phyloP scores from a whole-genome alignment of 805 yeast species.

The Jamesozyma spencerorum region DNA sequence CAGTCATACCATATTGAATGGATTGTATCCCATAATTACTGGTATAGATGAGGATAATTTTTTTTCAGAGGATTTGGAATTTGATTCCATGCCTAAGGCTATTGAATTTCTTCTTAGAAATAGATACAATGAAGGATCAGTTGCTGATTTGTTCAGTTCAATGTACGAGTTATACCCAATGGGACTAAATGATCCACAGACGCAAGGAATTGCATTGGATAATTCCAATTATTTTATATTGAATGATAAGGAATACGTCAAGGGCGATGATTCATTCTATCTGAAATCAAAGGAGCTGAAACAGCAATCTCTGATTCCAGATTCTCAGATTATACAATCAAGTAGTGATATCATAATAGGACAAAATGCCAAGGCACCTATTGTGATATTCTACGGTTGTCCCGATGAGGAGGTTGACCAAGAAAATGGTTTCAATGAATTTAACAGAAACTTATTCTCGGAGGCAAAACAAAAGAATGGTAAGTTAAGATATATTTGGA shows the following conservation, averaged over 20 bases:
- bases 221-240: conserved; percentile 16
- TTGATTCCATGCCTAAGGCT: conserved; percentile 3
- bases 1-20: conserved; percentile 4
- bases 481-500: conserved; percentile 64
- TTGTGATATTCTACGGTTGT: conserved; percentile 61
- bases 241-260: conserved; percentile 39
- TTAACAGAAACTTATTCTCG: conserved; percentile 49
- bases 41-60: neutral
- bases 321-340: conserved; percentile 24
- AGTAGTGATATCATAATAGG: conserved; percentile 62
- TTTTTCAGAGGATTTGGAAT: neutral
- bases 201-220: neutral
- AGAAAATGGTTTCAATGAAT: conserved; percentile 38
- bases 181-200: conserved; percentile 10
- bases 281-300: conserved; percentile 45
- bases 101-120: conserved; percentile 2
- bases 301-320: conserved; percentile 14
- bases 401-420: conserved; percentile 37
- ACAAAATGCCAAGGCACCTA: conserved; percentile 36
- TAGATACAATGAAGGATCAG: conserved; percentile 6
- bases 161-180: conserved; percentile 14
- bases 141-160: conserved; percentile 12
- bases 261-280: conserved; percentile 69
- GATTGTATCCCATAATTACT: conserved; percentile 11
- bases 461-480: conserved; percentile 45